phyloP scores from a whole-genome alignment of 345 rosid genomes.

The Acer campestre region DNA sequence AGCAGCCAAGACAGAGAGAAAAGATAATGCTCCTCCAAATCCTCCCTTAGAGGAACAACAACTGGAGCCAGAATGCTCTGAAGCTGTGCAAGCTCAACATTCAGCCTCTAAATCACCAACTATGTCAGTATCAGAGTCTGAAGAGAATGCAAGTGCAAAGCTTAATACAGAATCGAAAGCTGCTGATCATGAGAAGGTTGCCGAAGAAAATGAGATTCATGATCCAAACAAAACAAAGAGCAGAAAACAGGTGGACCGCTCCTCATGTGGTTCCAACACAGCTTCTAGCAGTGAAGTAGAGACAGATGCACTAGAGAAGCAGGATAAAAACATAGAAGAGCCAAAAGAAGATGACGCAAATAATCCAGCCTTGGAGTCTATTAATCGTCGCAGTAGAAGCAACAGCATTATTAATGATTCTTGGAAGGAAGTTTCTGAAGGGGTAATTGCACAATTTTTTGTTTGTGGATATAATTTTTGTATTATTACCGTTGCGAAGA shows the following conservation, averaged over 20 bases:
- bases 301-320: slow-evolving; percentile 63
- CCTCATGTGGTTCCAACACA: slow-evolving; percentile 94
- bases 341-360: slow-evolving; percentile 56
- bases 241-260: slow-evolving; percentile 80
- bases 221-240: slow-evolving; percentile 53
- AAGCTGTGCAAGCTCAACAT: slow-evolving; percentile 57
- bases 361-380: slow-evolving; percentile 43
- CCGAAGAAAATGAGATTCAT: slow-evolving; percentile 48
- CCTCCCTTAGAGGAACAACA: slow-evolving; percentile 41
- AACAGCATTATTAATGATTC: slow-evolving; percentile 53
- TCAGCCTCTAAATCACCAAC: slow-evolving; percentile 54
- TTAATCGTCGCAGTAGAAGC: slow-evolving; percentile 65
- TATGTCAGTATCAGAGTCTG: slow-evolving; percentile 51
- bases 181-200: slow-evolving; percentile 41
- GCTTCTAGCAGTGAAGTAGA: slow-evolving; percentile 86
- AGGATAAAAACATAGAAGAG: slow-evolving; percentile 51
- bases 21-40: slow-evolving; percentile 38
- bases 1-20: slow-evolving; percentile 34
- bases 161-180: slow-evolving; percentile 33
- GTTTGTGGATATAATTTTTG: background rate
- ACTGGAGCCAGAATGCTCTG: slow-evolving; percentile 45
- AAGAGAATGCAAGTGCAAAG: slow-evolving; percentile 56
- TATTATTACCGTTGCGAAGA: background rate
- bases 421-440: slow-evolving; percentile 92
- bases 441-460: slow-evolving; percentile 40